Evolutionary conservation across 2,329 filamentous ascomycete genomes (phyloP).

Genomic region (Pestalotiopsis sp.): DNA sequence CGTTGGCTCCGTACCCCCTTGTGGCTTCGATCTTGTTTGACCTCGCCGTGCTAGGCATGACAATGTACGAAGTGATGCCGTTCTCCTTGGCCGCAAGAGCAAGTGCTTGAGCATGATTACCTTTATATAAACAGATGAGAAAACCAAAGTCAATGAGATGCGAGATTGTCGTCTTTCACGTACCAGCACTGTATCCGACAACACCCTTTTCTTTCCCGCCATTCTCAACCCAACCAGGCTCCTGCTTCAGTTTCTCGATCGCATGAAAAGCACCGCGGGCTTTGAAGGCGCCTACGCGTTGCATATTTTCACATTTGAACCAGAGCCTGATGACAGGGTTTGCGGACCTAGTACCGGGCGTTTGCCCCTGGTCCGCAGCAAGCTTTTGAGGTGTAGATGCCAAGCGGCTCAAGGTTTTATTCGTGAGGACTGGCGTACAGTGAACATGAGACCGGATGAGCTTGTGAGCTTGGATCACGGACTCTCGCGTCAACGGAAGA

Average conservation of each 20-base stretch:
- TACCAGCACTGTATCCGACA: conserved; percentile 87
- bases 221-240: conserved; percentile 62
- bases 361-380: conserved; percentile 41
- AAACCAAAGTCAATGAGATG: too few relatives aligned
- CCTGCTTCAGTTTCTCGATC: conserved; percentile 65
- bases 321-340: conserved; percentile 72
- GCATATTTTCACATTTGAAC: conserved; percentile 96
- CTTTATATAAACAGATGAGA: conserved; percentile 41
- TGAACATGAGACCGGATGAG: conserved; percentile 79
- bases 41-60: conserved; percentile 85
- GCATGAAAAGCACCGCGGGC: conserved; percentile 91
- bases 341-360: conserved; percentile 45
- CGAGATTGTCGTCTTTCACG: conserved; percentile 17
- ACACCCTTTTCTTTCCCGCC: conserved; percentile 69
- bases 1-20: conserved; percentile 70
- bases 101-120: conserved; percentile 93
- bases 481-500: conserved; percentile 70
- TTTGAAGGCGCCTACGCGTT: conserved; percentile 92
- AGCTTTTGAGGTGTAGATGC: not conserved
- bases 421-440: conserved; percentile 81
- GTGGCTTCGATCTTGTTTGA: conserved; percentile 86
- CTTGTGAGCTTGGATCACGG: conserved; percentile 71
- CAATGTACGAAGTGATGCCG: conserved; percentile 78
- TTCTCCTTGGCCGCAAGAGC: conserved; percentile 80
- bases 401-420: conserved; percentile 28